Evolutionary conservation across 352 stramenopile species (phyloP), one percentile per base, ranked within the genome.

Genomic region (Phytophthora pseudosyringae): DNA sequence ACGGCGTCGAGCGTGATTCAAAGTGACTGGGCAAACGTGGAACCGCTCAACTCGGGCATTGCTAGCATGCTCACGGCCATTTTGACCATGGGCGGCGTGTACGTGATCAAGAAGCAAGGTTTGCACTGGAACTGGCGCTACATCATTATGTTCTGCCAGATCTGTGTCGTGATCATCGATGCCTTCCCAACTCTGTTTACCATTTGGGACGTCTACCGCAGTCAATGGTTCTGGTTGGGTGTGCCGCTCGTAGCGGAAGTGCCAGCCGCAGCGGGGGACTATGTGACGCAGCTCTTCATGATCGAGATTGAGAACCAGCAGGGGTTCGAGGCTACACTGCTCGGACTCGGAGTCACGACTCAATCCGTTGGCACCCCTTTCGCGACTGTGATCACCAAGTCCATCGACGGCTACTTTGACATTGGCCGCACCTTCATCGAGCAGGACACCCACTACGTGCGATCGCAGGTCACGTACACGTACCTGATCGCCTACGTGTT

Each of bases 171-270:
- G n/a, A 33, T 61, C 13, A 67, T 81, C 47, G 80, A 89, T 35
- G 44, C 55, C 5, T 48, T 76, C 7, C 69, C 76, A n/a, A 84
- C 69, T 16, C 64, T 86, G 28, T 40, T 85, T 39, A 89, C 76
- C 21, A 80, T 85, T 54, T 89, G 80, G 80, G 57, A 86, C 48
- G 77, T 89, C 4, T 67, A 78, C 13, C 75, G 78, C 21, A 81
- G 67, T 41, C 80, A 86, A 38, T 89, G 80, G 75, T 83, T 89
- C 57, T 88, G 72, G 73, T 59, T 85, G 10, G 79, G 79, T 21
- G 67, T 84, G 26, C 73, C 79, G 11, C 55, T 88, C 13, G 57
- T 83, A 31, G 72, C 76, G 6, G 57, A 75, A 9, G 50, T 86
- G 5, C 77, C 76, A 36, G 67, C 56, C 47, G 67, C 66, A 12